Percentiles rank a stretch among this genome's conserved stretches.
Conservation (phyloP, 2,329 filamentous ascomycete genomes). For the Cercospora sp. region DNA sequence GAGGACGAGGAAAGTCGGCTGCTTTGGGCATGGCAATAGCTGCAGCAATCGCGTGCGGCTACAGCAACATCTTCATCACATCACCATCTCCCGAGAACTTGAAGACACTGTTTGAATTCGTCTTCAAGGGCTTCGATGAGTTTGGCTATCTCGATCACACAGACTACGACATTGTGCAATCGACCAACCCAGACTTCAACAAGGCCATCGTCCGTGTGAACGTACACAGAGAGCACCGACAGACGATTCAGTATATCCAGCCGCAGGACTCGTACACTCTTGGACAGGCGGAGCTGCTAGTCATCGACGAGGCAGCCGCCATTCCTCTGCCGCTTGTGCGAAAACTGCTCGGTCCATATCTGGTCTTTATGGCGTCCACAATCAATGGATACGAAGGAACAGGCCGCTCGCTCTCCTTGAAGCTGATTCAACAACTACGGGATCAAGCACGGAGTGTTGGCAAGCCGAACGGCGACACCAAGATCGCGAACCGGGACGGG, state of each 20-base stretch:
- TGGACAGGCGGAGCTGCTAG: slow-evolving; percentile 89
- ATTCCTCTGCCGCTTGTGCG: slow-evolving; percentile 90
- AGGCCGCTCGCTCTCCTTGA: slow-evolving; percentile 88
- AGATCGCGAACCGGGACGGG: slow-evolving; percentile 76
- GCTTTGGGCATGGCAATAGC: slow-evolving; percentile 92
- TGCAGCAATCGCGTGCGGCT: slow-evolving; percentile 90
- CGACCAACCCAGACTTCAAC: slow-evolving; percentile 97
- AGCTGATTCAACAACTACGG: slow-evolving; percentile 93
- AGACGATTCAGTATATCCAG: slow-evolving; percentile 98
- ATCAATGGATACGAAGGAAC: slow-evolving; percentile 99
- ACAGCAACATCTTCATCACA: slow-evolving; percentile 99
- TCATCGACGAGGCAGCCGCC: slow-evolving; percentile 96
- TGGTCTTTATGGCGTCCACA: slow-evolving; percentile 98
- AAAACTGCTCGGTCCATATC: slow-evolving; percentile 93
- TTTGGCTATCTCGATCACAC: slow-evolving; percentile 91
- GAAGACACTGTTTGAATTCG: slow-evolving; percentile 96
- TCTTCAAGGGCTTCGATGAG: slow-evolving; percentile 97
- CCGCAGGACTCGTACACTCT: slow-evolving; percentile 94
- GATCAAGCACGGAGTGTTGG: slow-evolving; percentile 77
- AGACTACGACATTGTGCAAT: slow-evolving; percentile 97
- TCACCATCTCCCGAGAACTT: slow-evolving; percentile 96
- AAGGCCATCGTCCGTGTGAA: slow-evolving; percentile 98
- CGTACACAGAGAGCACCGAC: slow-evolving; percentile 88
- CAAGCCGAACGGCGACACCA: slow-evolving; percentile 57
- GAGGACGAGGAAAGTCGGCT: slow-evolving; percentile 95